Percentiles rank a stretch among this genome's conserved stretches.
Conservation (phyloP, 495 filamentous ascomycete species). For the Wilcoxina mikolae region DNA sequence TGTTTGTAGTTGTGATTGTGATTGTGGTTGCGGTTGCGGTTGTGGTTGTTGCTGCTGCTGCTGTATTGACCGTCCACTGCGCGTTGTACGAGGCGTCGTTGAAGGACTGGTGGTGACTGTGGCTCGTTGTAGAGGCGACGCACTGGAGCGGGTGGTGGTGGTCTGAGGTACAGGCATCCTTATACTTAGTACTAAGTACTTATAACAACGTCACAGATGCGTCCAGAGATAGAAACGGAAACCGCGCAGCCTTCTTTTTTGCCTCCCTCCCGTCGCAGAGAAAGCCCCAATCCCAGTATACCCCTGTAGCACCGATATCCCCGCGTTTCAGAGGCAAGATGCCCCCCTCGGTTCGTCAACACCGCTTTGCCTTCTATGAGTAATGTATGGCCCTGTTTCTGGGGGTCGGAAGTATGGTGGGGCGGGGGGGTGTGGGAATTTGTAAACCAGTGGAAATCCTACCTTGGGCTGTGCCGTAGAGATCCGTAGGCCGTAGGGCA, state of each 20-base stretch:
- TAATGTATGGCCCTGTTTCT: not conserved
- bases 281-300: not conserved
- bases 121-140: not conserved
- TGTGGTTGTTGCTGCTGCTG: not conserved
- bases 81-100: slow-evolving; percentile 1
- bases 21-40: too few relatives aligned
- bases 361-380: not conserved
- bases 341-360: not conserved
- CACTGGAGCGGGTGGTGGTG: not conserved
- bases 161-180: slow-evolving; percentile 4
- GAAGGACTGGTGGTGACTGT: not conserved
- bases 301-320: not conserved
- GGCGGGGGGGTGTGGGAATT: too few relatives aligned
- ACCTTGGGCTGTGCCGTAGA: not conserved
- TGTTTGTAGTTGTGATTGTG: too few relatives aligned
- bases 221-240: not conserved
- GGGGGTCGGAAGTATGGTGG: not conserved
- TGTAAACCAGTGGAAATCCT: too few relatives aligned
- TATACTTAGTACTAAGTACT: slow-evolving; percentile 2
- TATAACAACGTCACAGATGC: not conserved
- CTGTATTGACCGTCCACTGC: not conserved
- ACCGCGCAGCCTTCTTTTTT: not conserved
- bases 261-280: not conserved
- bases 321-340: slow-evolving; percentile 2
- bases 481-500: not conserved